Evolutionary conservation across 2,329 filamentous ascomycete genomes (phyloP).

Genomic region (Clonostachys solani): DNA sequence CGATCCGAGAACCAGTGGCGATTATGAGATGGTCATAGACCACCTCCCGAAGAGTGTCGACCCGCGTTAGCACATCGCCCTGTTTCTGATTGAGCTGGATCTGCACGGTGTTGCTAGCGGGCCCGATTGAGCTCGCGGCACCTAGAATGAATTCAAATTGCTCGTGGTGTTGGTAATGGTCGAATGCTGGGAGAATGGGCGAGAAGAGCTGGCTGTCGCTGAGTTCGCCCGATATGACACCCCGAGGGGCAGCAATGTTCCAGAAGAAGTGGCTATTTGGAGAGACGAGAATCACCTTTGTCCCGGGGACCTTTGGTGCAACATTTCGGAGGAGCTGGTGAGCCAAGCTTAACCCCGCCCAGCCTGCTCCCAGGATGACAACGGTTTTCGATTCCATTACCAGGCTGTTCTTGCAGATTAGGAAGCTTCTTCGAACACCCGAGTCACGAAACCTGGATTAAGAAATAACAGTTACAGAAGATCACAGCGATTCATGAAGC

Average conservation of each 20-base stretch:
- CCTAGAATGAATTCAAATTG: conserved; percentile 46
- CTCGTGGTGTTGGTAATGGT: conserved; percentile 32
- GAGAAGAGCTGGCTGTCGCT: conserved; percentile 39
- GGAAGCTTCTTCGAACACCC: too few relatives aligned
- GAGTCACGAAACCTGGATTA: too few relatives aligned
- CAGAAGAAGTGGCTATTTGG: conserved; percentile 51
- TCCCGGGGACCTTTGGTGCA: conserved; percentile 28
- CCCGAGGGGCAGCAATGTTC: conserved; percentile 50
- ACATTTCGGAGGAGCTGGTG: conserved; percentile 43
- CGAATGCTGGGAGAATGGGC: conserved; percentile 38
- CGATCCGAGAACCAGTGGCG: conserved; percentile 45
- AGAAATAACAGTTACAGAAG: too few relatives aligned
- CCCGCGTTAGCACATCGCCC: conserved; percentile 8
- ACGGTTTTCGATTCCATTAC: conserved; percentile 27
- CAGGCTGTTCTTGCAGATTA: too few relatives aligned
- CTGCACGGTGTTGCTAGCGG: conserved; percentile 26
- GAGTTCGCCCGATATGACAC: conserved; percentile 42
- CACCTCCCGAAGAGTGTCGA: conserved; percentile 14
- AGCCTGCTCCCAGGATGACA: conserved; percentile 47
- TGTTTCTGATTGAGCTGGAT: conserved; percentile 21
- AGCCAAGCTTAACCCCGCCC: conserved; percentile 43
- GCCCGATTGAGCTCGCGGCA: conserved; percentile 27
- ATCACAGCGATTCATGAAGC: too few relatives aligned
- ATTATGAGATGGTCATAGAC: conserved; percentile 54
- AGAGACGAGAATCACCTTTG: conserved; percentile 48